phyloP scores from a whole-genome alignment of 208 protist species.

The Leishmania aethiopica region DNA sequence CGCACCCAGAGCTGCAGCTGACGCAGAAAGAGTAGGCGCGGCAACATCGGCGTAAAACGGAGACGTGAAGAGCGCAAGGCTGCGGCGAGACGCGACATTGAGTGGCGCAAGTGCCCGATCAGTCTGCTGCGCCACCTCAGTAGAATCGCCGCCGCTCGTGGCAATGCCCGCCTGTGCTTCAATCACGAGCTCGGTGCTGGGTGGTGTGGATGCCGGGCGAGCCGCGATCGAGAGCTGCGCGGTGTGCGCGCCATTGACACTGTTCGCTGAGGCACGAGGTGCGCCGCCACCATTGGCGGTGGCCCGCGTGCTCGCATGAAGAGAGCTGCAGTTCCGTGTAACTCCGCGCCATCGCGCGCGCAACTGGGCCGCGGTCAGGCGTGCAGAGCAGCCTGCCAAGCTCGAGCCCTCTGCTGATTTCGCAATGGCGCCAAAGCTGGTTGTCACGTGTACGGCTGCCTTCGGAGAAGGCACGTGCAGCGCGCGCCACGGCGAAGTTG shows the following conservation, averaged over 20 bases:
- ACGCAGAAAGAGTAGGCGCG: neutral
- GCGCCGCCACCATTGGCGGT: neutral
- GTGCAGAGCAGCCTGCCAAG: neutral
- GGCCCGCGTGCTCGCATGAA: neutral
- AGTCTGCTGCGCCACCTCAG: no score
- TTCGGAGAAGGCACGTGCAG: no score
- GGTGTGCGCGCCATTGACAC: neutral
- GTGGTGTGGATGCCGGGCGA: no score
- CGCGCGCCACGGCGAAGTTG: no score
- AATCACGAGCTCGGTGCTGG: no score
- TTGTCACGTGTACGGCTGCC: neutral
- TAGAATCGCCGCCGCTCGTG: no score
- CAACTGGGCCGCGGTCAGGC: conserved; percentile 24
- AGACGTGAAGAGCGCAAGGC: neutral
- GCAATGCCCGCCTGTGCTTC: no score
- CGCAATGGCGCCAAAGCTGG: no score
- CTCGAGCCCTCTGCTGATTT: no score
- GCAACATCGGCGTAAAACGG: conserved; percentile 3
- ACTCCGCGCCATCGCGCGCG: conserved; percentile 27
- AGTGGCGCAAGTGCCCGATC: neutral
- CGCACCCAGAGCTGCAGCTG: neutral
- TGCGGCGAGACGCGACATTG: neutral
- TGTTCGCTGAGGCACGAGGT: neutral
- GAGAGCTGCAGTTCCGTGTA: conserved; percentile 19
- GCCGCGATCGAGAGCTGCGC: no score